These are phyloP conservation scores for Neofusicoccum ribis DNA, from an alignment of 2,329 filamentous ascomycete genomes.

Conservation along the genomic window DNA sequence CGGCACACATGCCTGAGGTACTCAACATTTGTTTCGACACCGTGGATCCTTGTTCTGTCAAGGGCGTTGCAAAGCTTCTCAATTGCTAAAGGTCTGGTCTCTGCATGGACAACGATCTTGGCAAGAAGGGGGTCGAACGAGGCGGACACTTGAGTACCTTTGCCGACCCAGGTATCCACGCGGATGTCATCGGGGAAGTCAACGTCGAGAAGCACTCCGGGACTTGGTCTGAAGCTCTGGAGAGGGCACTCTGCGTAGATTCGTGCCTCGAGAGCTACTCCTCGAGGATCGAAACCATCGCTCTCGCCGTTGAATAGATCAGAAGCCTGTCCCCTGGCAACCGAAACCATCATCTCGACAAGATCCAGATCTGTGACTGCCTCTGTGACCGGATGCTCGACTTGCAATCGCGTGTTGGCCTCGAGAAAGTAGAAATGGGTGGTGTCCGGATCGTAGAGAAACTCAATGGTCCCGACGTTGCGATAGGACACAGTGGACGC, in stretches of 20 bases:
- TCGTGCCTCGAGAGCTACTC: background rate
- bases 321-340: background rate
- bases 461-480: slow-evolving; percentile 3
- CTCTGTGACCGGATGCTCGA: background rate
- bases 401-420: background rate
- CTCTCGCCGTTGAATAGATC: background rate
- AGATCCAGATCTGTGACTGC: background rate
- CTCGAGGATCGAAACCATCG: background rate
- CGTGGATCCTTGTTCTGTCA: background rate
- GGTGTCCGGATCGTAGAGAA: background rate
- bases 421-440: background rate
- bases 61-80: background rate
- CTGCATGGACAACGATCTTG: background rate
- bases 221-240: background rate
- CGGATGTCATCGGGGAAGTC: background rate
- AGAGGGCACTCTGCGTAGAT: slow-evolving; percentile 1
- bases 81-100: background rate
- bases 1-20: background rate
- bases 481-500: background rate
- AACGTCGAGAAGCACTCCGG: background rate
- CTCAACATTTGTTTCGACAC: background rate
- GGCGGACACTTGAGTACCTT: background rate
- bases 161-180: background rate
- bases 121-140: background rate
- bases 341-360: background rate